phyloP scores from a whole-genome alignment of 345 rosid genomes.

The Microcos paniculata region DNA sequence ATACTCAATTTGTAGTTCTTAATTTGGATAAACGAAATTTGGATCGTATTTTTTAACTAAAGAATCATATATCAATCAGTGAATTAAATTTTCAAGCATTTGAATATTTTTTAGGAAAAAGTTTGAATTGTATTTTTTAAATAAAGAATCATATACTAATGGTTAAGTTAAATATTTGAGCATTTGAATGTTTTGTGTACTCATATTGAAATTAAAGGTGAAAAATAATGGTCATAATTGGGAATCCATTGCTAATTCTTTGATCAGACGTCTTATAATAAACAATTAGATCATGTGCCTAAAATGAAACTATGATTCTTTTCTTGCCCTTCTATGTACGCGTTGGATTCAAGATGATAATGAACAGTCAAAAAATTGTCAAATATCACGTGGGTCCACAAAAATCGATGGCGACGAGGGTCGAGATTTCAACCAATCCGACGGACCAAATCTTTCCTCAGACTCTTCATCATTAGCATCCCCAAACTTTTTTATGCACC shows the following conservation, averaged over 20 bases:
- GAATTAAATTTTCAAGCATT: no score
- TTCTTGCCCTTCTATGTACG: background rate
- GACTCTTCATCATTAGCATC: background rate
- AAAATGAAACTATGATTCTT: background rate
- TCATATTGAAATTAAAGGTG: background rate
- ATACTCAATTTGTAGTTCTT: no score
- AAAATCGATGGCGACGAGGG: constrained; percentile 44
- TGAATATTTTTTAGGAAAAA: no score
- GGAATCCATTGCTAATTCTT: background rate
- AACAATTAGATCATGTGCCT: background rate
- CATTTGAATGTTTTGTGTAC: no score
- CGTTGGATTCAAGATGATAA: background rate
- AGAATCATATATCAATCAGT: no score
- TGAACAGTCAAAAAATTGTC: constrained; percentile 3
- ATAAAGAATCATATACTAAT: no score
- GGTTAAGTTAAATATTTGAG: background rate
- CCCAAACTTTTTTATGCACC: constrained; percentile 66
- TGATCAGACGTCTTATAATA: background rate
- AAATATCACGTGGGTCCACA: constrained; percentile 80
- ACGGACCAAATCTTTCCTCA: constrained; percentile 18
- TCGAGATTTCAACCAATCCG: constrained; percentile 43
- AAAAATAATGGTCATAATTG: background rate
- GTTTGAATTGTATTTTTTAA: no score
- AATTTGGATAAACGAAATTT: no score
- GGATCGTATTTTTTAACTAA: no score